Evolutionary conservation across 2,329 filamentous ascomycete genomes (phyloP), one percentile per base, ranked within the genome.

Genomic region (Pseudogymnoascus sp.): DNA sequence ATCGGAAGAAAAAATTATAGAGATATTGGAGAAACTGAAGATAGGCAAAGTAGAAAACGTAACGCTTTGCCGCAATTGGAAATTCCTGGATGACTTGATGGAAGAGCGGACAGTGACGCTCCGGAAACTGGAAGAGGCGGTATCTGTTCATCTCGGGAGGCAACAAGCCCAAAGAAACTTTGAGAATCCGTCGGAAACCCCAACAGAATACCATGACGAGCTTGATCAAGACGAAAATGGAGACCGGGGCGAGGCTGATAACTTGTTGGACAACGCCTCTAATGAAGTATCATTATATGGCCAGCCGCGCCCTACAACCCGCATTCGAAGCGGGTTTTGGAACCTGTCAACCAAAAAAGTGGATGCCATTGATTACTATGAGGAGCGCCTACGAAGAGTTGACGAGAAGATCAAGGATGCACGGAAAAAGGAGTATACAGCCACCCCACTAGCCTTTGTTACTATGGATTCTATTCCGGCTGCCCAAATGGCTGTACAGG

Each of bases 401-500:
- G 93, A 99, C 68, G 89, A 90, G 59, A 82, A 87, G 67, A 91
- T 99, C 60, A 75, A 77, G 6, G 76, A 77, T 6, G 85, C 91
- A 10, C 85, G 95, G 28, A 85, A 86, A 70, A 90, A 90, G 73
- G 83, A 89, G 3, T 98, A 92, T 70, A 78, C 82, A 5, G 82
- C 95, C 0, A 93, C 88, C 0, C 89, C 93, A 59, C 83, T 96
- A 65, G 96, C 96, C 0, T 97, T 99, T 74, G 90, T 99, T 40
- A 98, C 95, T 0, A 96, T 99, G 91, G 91, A 97, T 77, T 95
- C 91, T 3, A 95, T 96, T 60, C 90, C 93, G 12, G 89, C 93
- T 33, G 88, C 85, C 69, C 95, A 99, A 78, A 96, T 98, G 92
- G 91, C 93, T 24, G 91, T 96, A 46, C 95, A 99, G 75, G 93